Conservation (phyloP, 306 rosid species). For the Glycine tomentella region DNA sequence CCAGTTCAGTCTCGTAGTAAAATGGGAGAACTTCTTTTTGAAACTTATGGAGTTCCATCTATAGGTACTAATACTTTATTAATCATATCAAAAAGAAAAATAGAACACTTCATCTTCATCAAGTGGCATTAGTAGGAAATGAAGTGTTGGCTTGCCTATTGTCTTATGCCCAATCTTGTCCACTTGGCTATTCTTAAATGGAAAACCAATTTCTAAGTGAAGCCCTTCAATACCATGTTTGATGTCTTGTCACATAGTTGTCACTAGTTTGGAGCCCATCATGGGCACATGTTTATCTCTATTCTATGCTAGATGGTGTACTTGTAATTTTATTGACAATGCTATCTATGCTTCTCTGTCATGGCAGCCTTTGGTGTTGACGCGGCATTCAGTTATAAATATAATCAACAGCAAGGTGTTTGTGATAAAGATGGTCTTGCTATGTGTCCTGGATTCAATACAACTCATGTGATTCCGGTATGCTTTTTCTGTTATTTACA, state of each 20-base stretch:
- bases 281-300: conserved; percentile 23
- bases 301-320: conserved; percentile 22
- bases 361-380: conserved; percentile 93
- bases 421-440: conserved; percentile 93
- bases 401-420: conserved; percentile 81
- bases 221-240: conserved; percentile 14
- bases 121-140: conserved; percentile 19
- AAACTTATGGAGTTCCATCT: conserved; percentile 96
- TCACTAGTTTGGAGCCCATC: conserved; percentile 39
- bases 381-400: conserved; percentile 92
- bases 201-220: conserved; percentile 23
- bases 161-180: conserved; percentile 21
- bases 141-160: too few relatives aligned
- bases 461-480: conserved; percentile 97
- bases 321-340: conserved; percentile 26
- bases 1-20: conserved; percentile 94
- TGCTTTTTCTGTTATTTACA: conserved; percentile 47
- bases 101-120: conserved; percentile 9
- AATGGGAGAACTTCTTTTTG: conserved; percentile 98
- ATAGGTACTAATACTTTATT: conserved; percentile 60
- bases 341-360: conserved; percentile 42
- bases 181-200: conserved; percentile 12
- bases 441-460: conserved; percentile 88
- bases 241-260: conserved; percentile 30
- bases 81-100: conserved; percentile 18